Conservation (phyloP, 2,329 filamentous ascomycete species). For the Fusarium sp. region DNA sequence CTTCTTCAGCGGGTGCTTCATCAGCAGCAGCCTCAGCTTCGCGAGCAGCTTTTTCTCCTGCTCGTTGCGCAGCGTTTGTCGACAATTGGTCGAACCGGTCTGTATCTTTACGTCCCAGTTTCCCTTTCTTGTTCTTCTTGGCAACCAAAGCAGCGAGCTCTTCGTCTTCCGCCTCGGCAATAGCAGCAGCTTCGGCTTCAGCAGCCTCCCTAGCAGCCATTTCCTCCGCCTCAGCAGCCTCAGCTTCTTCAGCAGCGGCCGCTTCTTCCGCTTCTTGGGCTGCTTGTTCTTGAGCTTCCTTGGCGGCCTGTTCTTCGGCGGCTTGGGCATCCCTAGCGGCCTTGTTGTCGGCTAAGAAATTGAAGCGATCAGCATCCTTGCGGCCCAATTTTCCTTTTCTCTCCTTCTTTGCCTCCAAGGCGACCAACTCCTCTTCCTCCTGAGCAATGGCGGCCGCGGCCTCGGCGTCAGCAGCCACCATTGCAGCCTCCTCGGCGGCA, state of each 20-base stretch:
- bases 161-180: conserved; percentile 51
- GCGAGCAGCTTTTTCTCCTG: conserved; percentile 33
- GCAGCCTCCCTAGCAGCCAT: conserved; percentile 39
- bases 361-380: conserved; percentile 43
- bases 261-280: conserved; percentile 49
- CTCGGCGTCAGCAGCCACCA: conserved; percentile 37
- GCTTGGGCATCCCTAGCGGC: conserved; percentile 45
- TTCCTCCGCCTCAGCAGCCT: conserved; percentile 37
- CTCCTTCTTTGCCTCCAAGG: conserved; percentile 40
- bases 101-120: conserved; percentile 45
- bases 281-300: conserved; percentile 48
- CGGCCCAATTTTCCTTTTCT: conserved; percentile 44
- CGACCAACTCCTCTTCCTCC: conserved; percentile 42
- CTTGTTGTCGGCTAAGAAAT: conserved; percentile 37
- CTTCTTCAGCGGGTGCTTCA: conserved; percentile 14
- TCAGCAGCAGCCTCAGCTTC: conserved; percentile 40
- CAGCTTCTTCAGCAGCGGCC: conserved; percentile 37
- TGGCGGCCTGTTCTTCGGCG: conserved; percentile 51
- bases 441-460: conserved; percentile 21
- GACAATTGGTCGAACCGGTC: conserved; percentile 39
- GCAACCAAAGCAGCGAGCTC: conserved; percentile 59
- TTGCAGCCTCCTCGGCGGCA: conserved; percentile 28
- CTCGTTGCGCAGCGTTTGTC: conserved; percentile 36
- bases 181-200: conserved; percentile 44
- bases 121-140: conserved; percentile 55